These are phyloP conservation scores for Alternaria longipes DNA, from an alignment of 2,329 filamentous ascomycete species.

Conservation along the genomic window DNA sequence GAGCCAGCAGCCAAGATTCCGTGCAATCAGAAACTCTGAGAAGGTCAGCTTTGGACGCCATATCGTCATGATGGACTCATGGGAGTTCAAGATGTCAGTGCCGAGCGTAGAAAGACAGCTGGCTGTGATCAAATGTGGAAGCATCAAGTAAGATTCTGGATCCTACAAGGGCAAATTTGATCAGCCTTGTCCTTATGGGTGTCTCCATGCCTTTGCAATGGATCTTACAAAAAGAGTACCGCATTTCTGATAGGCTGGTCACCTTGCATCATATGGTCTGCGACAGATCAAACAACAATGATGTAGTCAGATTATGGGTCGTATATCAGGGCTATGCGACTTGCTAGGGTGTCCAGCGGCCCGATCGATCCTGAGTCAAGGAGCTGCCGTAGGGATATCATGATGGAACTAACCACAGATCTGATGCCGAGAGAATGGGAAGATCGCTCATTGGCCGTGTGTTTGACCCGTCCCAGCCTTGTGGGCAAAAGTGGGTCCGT, in stretches of 20 bases:
- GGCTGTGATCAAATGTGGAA: slow-evolving; percentile 10
- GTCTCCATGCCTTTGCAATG: slow-evolving; percentile 1
- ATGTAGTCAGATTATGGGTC: slow-evolving; percentile 25
- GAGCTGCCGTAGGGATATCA: slow-evolving; percentile 8
- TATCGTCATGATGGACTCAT: slow-evolving; percentile 20
- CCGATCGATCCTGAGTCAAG: slow-evolving; percentile 30
- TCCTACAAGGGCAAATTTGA: slow-evolving; percentile 7
- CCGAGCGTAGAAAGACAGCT: slow-evolving; percentile 18
- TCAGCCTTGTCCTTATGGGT: slow-evolving; percentile 17
- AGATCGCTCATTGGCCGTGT: slow-evolving; percentile 22
- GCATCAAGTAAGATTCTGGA: slow-evolving; percentile 22
- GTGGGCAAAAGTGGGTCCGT: slow-evolving; percentile 16
- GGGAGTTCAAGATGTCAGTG: slow-evolving; percentile 6
- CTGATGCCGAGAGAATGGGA: slow-evolving; percentile 12
- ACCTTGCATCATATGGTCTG: slow-evolving; percentile 18
- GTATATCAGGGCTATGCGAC: slow-evolving; percentile 19
- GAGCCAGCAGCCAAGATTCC: neutral
- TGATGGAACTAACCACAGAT: slow-evolving; percentile 19
- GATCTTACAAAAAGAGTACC: neutral
- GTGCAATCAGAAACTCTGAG: slow-evolving; percentile 12
- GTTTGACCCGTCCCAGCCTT: neutral
- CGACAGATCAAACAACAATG: slow-evolving; percentile 22
- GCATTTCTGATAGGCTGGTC: slow-evolving; percentile 15
- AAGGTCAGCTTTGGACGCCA: slow-evolving; percentile 30
- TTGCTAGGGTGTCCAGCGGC: slow-evolving; percentile 23